These are phyloP conservation scores for Labyrinthula sp. DNA, from an alignment of 352 stramenopile species.

Conservation along the genomic window DNA sequence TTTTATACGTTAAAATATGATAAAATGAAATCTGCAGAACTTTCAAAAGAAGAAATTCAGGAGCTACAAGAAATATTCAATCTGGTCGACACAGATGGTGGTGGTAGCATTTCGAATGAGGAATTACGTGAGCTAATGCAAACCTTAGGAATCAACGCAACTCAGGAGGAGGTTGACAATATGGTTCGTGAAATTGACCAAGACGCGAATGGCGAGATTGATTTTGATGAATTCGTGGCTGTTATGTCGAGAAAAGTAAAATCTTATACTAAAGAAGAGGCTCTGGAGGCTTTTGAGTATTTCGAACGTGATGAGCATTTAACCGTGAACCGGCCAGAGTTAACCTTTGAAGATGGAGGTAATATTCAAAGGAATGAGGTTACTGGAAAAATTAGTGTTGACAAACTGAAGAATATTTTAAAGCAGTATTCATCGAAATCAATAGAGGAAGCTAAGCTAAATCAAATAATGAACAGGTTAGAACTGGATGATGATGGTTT, in stretches of 20 bases:
- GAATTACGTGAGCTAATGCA: conserved; percentile 75
- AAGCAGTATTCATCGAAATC: conserved; percentile 66
- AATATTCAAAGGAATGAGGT: too few species aligned
- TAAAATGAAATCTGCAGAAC: too few species aligned
- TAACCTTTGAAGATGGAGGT: too few species aligned
- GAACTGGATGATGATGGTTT: conserved; percentile 65
- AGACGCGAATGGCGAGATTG: conserved; percentile 73
- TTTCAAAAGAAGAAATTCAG: conserved; percentile 52
- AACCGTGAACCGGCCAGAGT: too few species aligned
- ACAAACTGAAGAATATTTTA: conserved; percentile 54
- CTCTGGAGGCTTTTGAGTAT: conserved; percentile 60
- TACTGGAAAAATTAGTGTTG: conserved; percentile 43
- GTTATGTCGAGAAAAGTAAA: conserved; percentile 81
- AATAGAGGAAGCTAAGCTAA: conserved; percentile 60
- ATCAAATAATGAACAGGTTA: conserved; percentile 66
- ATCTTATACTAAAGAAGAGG: conserved; percentile 68
- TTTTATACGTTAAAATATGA: too few species aligned
- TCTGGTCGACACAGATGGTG: conserved; percentile 68
- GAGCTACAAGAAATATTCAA: conserved; percentile 84
- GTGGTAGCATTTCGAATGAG: conserved; percentile 71
- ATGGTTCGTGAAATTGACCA: conserved; percentile 86
- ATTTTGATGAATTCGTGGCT: conserved; percentile 77
- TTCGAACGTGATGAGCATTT: conserved; percentile 16
- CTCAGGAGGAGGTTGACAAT: conserved; percentile 66
- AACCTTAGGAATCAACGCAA: conserved; percentile 70